Percentiles rank a stretch among this genome's conserved stretches.
These are phyloP conservation scores for Fonsecaea pedrosoi DNA, from an alignment of 2,329 filamentous ascomycete genomes.

Conservation along the genomic window DNA sequence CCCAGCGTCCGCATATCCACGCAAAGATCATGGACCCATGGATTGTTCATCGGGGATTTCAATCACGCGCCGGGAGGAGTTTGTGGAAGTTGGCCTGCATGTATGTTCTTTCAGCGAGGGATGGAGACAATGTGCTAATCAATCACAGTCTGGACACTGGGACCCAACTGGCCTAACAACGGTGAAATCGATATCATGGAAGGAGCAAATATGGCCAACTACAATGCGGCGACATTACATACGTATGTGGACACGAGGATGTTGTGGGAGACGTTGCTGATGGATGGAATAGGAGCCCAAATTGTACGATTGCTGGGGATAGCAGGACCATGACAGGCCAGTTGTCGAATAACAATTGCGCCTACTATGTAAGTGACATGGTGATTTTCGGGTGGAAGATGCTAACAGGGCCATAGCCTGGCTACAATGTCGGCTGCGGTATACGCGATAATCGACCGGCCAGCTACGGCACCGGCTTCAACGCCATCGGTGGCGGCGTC, in stretches of 20 bases:
- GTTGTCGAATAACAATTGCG: conserved; percentile 60
- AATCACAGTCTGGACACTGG: conserved; percentile 53
- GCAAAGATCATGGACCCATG: conserved; percentile 43
- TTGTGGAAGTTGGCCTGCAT: conserved; percentile 51
- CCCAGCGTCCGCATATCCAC: conserved; percentile 44
- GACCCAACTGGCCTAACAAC: conserved; percentile 66
- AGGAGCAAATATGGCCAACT: conserved; percentile 65
- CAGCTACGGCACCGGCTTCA: conserved; percentile 68
- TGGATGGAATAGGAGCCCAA: conserved; percentile 26
- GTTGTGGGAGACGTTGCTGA: background rate
- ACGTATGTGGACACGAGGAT: conserved; percentile 47
- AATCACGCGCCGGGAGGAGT: conserved; percentile 45
- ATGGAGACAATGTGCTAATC: background rate
- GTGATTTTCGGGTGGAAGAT: background rate
- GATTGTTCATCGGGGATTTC: conserved; percentile 48
- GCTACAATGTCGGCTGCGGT: conserved; percentile 61
- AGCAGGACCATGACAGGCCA: conserved; percentile 48
- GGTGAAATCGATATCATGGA: conserved; percentile 78
- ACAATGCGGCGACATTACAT: conserved; percentile 68
- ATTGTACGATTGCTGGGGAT: conserved; percentile 36
- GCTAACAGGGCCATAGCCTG: conserved; percentile 25
- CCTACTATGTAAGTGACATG: conserved; percentile 46
- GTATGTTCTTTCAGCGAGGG: conserved; percentile 16
- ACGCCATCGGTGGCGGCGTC: conserved; percentile 67
- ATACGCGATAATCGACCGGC: conserved; percentile 54